A percentile compares a stretch with the other conserved stretches of the same genome.
Conservation (phyloP, 352 stramenopile species). For the Globisporangium ultimum region DNA sequence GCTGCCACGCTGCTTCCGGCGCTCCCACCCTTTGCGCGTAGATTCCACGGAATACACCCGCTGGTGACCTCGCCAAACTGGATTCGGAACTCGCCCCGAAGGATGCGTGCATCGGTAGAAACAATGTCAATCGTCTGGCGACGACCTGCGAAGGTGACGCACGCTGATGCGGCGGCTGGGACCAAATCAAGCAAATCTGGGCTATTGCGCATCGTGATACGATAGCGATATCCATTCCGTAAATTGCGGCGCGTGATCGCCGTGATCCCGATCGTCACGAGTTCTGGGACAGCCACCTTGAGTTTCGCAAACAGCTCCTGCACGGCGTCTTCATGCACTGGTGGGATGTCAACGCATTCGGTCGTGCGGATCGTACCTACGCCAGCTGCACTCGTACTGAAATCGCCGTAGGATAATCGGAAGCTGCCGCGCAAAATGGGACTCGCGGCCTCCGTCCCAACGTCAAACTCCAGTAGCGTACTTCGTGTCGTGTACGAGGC, state of each 20-base stretch:
- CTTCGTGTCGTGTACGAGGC: slow-evolving; percentile 45
- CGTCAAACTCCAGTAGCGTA: slow-evolving; percentile 54
- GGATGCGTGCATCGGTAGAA: slow-evolving; percentile 29
- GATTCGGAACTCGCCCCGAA: slow-evolving; percentile 42
- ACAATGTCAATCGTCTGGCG: slow-evolving; percentile 68
- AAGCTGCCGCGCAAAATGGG: slow-evolving; percentile 39
- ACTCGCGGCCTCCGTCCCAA: slow-evolving; percentile 47
- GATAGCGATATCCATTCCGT: slow-evolving; percentile 53
- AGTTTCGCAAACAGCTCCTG: slow-evolving; percentile 44
- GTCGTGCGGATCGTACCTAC: slow-evolving; percentile 31
- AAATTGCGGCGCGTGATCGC: slow-evolving; percentile 18
- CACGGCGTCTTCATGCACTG: slow-evolving; percentile 33
- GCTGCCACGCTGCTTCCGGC: background rate
- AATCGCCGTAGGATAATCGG: slow-evolving; percentile 57
- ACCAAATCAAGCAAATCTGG: slow-evolving; percentile 51
- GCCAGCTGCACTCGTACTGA: slow-evolving; percentile 20
- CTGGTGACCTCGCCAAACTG: slow-evolving; percentile 30
- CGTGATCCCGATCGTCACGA: slow-evolving; percentile 58
- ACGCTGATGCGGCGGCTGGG: slow-evolving; percentile 28
- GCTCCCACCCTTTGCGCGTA: slow-evolving; percentile 25
- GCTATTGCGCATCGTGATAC: slow-evolving; percentile 47
- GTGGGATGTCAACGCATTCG: slow-evolving; percentile 45
- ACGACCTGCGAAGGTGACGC: slow-evolving; percentile 28
- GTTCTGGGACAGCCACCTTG: slow-evolving; percentile 22
- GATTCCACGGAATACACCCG: slow-evolving; percentile 42